These are phyloP conservation scores for Tagetes patula DNA, from an alignment of 129 eudicot species.

Conservation along the genomic window DNA sequence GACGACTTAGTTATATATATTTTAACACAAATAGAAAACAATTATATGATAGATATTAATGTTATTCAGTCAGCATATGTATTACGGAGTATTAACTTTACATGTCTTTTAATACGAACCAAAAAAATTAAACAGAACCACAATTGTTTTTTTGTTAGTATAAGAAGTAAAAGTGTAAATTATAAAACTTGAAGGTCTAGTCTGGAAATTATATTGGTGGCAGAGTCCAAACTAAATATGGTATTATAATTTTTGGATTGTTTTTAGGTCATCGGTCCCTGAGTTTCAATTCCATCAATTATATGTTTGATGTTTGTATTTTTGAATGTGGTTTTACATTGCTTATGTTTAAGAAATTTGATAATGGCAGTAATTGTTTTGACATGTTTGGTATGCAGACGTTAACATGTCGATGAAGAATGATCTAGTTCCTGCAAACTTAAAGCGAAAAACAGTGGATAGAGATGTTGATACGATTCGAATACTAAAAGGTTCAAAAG, in stretches of 20 bases:
- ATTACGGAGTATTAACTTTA: too few relatives aligned
- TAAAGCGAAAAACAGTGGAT: slow-evolving; percentile 41
- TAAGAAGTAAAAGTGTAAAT: too few relatives aligned
- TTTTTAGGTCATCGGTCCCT: neutral
- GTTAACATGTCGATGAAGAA: slow-evolving; percentile 40
- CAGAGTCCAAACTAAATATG: too few relatives aligned
- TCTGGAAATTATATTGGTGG: too few relatives aligned
- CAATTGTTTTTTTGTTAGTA: too few relatives aligned
- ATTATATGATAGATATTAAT: too few relatives aligned
- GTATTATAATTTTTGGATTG: neutral
- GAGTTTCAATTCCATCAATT: neutral
- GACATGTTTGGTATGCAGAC: slow-evolving; percentile 34
- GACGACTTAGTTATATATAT: too few relatives aligned
- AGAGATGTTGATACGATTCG: slow-evolving; percentile 43
- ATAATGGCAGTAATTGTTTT: neutral
- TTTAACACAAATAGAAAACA: too few relatives aligned
- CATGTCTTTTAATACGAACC: too few relatives aligned
- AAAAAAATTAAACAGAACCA: too few relatives aligned
- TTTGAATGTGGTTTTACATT: neutral
- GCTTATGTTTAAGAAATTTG: neutral
- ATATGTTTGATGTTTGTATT: neutral
- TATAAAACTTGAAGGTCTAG: too few relatives aligned
- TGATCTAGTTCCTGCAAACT: slow-evolving; percentile 30
- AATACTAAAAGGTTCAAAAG: slow-evolving; percentile 23
- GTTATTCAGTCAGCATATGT: too few relatives aligned